Percentiles rank a stretch among this genome's conserved stretches.
Conservation (phyloP, 2,329 filamentous ascomycete species). For the Colletotrichum musicola region DNA sequence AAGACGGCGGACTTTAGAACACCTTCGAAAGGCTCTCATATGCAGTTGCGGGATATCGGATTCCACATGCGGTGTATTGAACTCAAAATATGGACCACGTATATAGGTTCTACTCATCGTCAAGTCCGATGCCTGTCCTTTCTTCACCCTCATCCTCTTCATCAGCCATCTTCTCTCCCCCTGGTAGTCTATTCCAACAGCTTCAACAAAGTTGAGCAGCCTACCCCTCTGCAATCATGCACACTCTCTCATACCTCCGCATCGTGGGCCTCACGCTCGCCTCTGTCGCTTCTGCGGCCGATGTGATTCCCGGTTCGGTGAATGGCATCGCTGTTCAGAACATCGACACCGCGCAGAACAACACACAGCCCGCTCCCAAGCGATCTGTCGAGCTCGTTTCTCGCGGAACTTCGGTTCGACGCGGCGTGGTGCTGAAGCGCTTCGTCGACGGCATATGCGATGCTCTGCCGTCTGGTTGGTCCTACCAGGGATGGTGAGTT, state of each 20-base stretch:
- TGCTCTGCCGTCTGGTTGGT: neutral
- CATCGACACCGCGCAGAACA: neutral
- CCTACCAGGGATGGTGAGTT: conserved; percentile 17
- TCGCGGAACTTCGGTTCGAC: neutral
- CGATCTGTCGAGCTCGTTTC: neutral
- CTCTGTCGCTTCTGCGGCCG: neutral
- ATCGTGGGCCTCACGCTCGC: neutral
- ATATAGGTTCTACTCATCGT: neutral
- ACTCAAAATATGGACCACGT: too few species aligned
- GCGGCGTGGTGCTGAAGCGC: neutral
- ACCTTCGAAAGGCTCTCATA: too few species aligned
- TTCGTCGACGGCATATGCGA: neutral
- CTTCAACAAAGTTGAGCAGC: neutral
- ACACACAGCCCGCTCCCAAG: neutral
- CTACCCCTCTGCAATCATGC: neutral
- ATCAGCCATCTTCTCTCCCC: neutral
- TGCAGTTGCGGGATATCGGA: too few species aligned
- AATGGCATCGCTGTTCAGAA: neutral
- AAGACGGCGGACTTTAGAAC: too few species aligned
- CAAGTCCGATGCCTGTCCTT: neutral
- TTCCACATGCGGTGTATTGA: too few species aligned
- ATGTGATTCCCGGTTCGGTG: neutral
- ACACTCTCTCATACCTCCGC: neutral
- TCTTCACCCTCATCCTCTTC: neutral
- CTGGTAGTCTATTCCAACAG: neutral